These are phyloP conservation scores for Oenanthe sinensis DNA, from an alignment of 129 eudicot species.

Conservation along the genomic window DNA sequence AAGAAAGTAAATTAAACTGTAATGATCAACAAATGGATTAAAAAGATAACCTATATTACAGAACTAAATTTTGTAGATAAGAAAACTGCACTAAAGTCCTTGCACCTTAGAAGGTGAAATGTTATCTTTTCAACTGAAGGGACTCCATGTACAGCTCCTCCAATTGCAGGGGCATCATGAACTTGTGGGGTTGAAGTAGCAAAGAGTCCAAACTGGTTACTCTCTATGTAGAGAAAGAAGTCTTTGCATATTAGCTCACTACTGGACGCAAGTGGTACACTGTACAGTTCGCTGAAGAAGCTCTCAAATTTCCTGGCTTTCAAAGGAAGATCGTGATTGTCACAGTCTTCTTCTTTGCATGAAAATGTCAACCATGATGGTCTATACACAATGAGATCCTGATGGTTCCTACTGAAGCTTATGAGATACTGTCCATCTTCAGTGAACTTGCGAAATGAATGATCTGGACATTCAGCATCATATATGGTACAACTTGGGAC, in stretches of 20 bases:
- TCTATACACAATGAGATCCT: conserved; percentile 85
- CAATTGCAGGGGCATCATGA: conserved; percentile 78
- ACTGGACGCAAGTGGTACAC: conserved; percentile 76
- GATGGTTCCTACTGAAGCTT: conserved; percentile 91
- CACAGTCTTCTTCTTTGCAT: conserved; percentile 63
- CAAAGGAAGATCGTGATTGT: conserved; percentile 53
- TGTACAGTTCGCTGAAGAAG: conserved; percentile 72
- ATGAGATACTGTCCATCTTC: conserved; percentile 90
- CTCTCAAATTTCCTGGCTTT: conserved; percentile 86
- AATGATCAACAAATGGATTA: neutral
- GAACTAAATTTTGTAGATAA: conserved; percentile 2
- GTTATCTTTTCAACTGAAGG: conserved; percentile 88
- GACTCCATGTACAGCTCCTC: conserved; percentile 93
- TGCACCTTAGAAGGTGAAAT: conserved; percentile 84
- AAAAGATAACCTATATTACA: neutral
- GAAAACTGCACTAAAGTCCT: neutral
- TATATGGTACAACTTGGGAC: conserved; percentile 80
- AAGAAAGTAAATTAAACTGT: neutral
- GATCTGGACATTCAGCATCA: conserved; percentile 89
- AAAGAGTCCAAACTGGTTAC: conserved; percentile 68
- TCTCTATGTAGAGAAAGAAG: conserved; percentile 77
- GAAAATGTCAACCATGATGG: conserved; percentile 87
- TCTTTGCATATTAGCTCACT: conserved; percentile 95
- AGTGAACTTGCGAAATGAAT: conserved; percentile 91
- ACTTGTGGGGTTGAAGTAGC: conserved; percentile 95